Evolutionary conservation across 2,329 filamentous ascomycete genomes (phyloP).

Genomic region (Aureobasidium sp.): DNA sequence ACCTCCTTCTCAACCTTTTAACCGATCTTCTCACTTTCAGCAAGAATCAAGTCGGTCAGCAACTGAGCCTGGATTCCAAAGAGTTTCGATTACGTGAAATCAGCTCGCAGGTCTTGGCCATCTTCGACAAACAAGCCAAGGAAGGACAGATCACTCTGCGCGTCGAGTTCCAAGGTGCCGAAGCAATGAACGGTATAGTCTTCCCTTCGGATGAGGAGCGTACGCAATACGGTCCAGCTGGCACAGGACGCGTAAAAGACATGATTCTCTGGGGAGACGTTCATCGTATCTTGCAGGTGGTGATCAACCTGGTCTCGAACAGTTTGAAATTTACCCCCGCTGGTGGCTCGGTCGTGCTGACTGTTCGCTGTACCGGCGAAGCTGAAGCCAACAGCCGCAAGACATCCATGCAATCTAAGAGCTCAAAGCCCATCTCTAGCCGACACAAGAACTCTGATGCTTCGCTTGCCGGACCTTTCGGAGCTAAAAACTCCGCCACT

Average conservation of each 20-base stretch:
- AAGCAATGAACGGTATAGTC: slow-evolving; percentile 25
- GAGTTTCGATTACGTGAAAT: slow-evolving; percentile 83
- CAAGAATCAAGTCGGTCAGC: slow-evolving; percentile 87
- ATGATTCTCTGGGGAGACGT: slow-evolving; percentile 91
- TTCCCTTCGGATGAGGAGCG: slow-evolving; percentile 23
- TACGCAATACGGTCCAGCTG: slow-evolving; percentile 46
- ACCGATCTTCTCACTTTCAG: slow-evolving; percentile 89
- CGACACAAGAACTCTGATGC: slow-evolving; percentile 14
- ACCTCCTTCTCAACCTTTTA: slow-evolving; percentile 74
- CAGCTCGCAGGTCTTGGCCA: slow-evolving; percentile 70
- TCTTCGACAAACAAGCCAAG: slow-evolving; percentile 82
- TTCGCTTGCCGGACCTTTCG: slow-evolving; percentile 5
- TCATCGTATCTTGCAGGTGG: slow-evolving; percentile 81
- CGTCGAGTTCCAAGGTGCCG: slow-evolving; percentile 54
- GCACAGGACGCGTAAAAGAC: slow-evolving; percentile 62
- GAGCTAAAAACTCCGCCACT: slow-evolving; percentile 25
- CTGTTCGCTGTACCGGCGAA: slow-evolving; percentile 66
- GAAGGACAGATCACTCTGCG: slow-evolving; percentile 68
- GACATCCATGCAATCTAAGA: slow-evolving; percentile 32
- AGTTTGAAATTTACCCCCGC: slow-evolving; percentile 82
- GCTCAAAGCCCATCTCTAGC: slow-evolving; percentile 23
- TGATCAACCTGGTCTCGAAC: slow-evolving; percentile 89
- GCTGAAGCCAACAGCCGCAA: slow-evolving; percentile 37
- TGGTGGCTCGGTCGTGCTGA: slow-evolving; percentile 65
- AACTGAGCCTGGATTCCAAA: slow-evolving; percentile 70